These are phyloP conservation scores for Dactylellina sp. DNA, from an alignment of 2,329 filamentous ascomycete genomes.

Conservation along the genomic window DNA sequence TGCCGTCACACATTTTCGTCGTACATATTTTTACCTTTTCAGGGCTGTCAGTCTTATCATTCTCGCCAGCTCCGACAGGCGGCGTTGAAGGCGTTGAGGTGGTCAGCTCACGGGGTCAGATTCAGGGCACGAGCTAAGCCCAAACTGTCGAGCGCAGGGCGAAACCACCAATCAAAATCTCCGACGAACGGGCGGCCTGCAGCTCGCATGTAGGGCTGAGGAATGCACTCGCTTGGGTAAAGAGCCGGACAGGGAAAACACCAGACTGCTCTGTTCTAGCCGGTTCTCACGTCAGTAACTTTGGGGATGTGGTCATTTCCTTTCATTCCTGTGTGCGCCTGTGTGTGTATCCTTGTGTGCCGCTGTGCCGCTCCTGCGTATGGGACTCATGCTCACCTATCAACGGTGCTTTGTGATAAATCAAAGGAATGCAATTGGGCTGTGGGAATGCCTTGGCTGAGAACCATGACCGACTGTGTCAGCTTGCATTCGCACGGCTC, in stretches of 20 bases:
- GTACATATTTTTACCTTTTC: too few relatives aligned
- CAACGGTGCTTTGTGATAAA: not conserved
- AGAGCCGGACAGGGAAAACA: not conserved
- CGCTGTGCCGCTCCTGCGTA: not conserved
- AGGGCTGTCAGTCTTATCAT: not conserved
- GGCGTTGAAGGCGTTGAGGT: constrained; percentile 9
- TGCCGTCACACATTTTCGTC: too few relatives aligned
- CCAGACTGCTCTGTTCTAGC: too few relatives aligned
- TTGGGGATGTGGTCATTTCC: too few relatives aligned
- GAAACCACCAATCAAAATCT: not conserved
- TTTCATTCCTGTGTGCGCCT: not conserved
- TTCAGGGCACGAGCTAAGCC: not conserved
- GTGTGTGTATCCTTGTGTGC: not conserved
- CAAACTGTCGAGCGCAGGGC: not conserved
- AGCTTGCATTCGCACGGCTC: constrained; percentile 31
- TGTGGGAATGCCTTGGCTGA: not conserved
- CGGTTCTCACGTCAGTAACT: too few relatives aligned
- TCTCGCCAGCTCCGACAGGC: not conserved
- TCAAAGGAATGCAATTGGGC: not conserved
- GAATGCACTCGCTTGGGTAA: not conserved
- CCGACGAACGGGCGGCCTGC: not conserved
- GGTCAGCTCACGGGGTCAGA: constrained; percentile 8
- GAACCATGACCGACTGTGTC: constrained; percentile 7
- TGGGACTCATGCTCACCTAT: not conserved
- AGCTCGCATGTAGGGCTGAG: constrained; percentile 21